Evolutionary conservation across 1,284 basidiomycete genomes (phyloP).

Genomic region (Fomitopsis palustris): DNA sequence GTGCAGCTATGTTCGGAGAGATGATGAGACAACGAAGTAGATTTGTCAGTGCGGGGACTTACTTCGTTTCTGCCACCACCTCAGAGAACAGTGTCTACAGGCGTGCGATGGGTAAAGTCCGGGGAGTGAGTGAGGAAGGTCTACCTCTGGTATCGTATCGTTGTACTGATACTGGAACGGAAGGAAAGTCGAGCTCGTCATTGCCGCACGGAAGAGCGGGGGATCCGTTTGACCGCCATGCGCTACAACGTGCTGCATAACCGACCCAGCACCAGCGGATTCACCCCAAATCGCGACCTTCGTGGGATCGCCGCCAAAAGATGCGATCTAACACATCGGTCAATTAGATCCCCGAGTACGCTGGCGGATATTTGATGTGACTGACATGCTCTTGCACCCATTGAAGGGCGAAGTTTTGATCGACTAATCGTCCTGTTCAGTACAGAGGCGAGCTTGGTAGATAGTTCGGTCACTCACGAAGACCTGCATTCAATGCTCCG

Average conservation of each 20-base stretch:
- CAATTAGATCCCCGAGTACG: not conserved
- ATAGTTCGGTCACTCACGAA: not conserved
- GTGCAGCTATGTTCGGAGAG: not conserved
- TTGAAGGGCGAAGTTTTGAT: conserved; percentile 1
- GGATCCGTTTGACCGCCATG: not conserved
- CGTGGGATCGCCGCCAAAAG: not conserved
- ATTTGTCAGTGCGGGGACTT: too few relatives aligned
- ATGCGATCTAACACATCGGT: not conserved
- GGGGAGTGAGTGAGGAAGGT: too few relatives aligned
- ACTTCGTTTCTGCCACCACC: not conserved
- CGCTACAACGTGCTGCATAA: not conserved
- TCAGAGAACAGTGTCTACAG: not conserved
- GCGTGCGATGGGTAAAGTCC: not conserved
- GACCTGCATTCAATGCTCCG: not conserved
- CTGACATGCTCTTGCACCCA: not conserved
- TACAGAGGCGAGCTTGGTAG: too few relatives aligned
- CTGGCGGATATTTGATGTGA: too few relatives aligned
- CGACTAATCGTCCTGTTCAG: too few relatives aligned
- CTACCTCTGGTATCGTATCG: not conserved
- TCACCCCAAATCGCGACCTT: not conserved
- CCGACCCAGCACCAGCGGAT: not conserved
- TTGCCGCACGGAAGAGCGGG: not conserved
- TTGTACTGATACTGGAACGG: not conserved
- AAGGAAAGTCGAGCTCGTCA: not conserved
- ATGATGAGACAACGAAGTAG: too few relatives aligned